phyloP scores from a whole-genome alignment of 805 yeast species.

The Yamadazyma tumulicola region DNA sequence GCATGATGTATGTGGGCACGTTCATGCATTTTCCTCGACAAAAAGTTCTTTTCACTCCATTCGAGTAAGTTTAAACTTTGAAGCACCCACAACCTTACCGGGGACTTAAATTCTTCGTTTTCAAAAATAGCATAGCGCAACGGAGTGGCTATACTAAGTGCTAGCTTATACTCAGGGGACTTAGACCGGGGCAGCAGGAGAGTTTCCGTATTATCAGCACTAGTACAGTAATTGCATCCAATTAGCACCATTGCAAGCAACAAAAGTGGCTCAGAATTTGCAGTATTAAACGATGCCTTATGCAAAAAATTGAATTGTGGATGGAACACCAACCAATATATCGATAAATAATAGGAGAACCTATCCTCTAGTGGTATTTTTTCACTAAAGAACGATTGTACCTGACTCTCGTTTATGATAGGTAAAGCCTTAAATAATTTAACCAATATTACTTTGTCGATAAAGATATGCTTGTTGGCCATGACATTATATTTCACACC shows the following conservation, averaged over 20 bases:
- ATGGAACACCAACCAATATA: constrained; percentile 59
- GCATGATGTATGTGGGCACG: constrained; percentile 85
- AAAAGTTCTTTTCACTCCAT: constrained; percentile 71
- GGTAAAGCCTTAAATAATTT: constrained; percentile 29
- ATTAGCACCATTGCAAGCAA: constrained; percentile 53
- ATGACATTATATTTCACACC: constrained; percentile 19
- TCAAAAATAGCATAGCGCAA: constrained; percentile 69
- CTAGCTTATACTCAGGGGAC: constrained; percentile 39
- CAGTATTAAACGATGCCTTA: constrained; percentile 53
- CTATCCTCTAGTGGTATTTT: constrained; percentile 24
- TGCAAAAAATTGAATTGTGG: constrained; percentile 59
- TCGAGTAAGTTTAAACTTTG: constrained; percentile 75
- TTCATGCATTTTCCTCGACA: constrained; percentile 70
- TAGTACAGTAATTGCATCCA: constrained; percentile 47
- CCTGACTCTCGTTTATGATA: constrained; percentile 18
- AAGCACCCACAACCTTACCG: constrained; percentile 71
- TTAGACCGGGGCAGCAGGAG: constrained; percentile 13
- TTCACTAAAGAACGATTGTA: constrained; percentile 26
- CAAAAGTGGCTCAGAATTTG: constrained; percentile 45
- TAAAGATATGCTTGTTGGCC: constrained; percentile 32
- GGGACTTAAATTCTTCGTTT: constrained; percentile 70
- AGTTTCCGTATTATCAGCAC: constrained; percentile 9
- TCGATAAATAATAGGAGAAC: constrained; percentile 33
- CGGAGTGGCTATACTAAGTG: constrained; percentile 50
- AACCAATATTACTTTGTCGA: constrained; percentile 36